Evolutionary conservation across 2,329 filamentous ascomycete genomes (phyloP).

Genomic region (Drechmeria coniospora): DNA sequence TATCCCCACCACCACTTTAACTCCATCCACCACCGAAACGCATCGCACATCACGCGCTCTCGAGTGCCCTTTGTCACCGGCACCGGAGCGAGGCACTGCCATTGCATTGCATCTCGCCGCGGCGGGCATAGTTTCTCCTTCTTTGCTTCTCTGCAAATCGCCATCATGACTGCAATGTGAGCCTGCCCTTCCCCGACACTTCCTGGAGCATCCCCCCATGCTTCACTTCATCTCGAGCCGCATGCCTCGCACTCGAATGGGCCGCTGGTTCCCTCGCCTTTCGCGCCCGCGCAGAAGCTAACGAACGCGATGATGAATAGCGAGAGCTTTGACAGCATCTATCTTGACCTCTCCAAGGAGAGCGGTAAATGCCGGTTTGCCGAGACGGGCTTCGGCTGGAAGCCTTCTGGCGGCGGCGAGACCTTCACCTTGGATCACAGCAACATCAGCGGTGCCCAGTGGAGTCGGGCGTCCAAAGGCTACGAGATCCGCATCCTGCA

Average conservation of each 20-base stretch:
- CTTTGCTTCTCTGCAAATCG: constrained; percentile 1
- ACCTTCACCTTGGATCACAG: constrained; percentile 84
- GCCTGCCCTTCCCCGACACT: constrained; percentile 6
- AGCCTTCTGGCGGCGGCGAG: constrained; percentile 71
- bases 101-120: background rate
- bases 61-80: no score
- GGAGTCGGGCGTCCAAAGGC: constrained; percentile 84
- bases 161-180: constrained; percentile 23
- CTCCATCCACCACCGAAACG: background rate
- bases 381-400: constrained; percentile 91
- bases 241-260: no score
- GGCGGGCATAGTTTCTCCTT: background rate
- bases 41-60: no score
- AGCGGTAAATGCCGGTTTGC: constrained; percentile 88
- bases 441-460: constrained; percentile 78
- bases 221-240: no score
- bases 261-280: no score
- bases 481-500: constrained; percentile 88
- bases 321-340: constrained; percentile 95
- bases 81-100: no score
- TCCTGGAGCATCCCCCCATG: no score
- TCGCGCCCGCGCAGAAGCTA: background rate
- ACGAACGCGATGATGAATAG: constrained; percentile 17
- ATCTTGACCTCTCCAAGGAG: constrained; percentile 87
- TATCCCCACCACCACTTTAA: constrained; percentile 2